Base-by-base conservation (phyloP, 164 flowering plant genomes). In the Litsea cubeba region DNA sequence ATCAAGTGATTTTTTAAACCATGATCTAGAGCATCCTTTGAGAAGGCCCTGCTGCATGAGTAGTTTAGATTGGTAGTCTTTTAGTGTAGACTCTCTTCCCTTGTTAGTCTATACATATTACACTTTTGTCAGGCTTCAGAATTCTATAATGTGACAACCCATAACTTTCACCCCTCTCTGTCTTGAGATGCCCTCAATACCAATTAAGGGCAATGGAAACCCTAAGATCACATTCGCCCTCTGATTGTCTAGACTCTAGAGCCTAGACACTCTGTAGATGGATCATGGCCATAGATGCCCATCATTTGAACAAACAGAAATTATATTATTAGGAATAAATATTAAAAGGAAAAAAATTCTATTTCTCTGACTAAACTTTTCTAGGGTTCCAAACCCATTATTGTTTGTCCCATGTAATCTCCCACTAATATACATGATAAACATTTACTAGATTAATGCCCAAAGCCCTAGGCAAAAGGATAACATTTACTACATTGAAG, bases 51-150 rank as follows among this genome's bases (percentile, higher is more conserved):
- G 18, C 5, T 54, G n/a, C 60, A 54, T n/a, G 6, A 54, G 5
- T 14, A 0, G 5, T 15, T 20, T 54, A 54, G 5, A 17, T 54
- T 54, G 3, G 60, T 15, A 20, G 20, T 17, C 17, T 54, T 4
- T 15, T 5, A 3, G 60, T 3, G 3, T 54, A 54, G 8, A 24
- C 3, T 71, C 2, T 60, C 7, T 71, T 10, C 20, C 10, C 23
- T 22, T 32, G 2, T 58, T 28, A 24, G 0, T 67, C 63, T 54
- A 22, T 32, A 20, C 26, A 26, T 30, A 4, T 18, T 46, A 8
- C 32, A 18, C 40, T 66, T 66, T 30, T 73, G 80, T 70, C 80
- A 70, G 76, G 62, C 50, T 64, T 12, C 76, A 77, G 73, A 77
- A 74, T 73, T 77, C 62, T 70, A 73, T 64, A 73, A 69, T 25